phyloP scores from a whole-genome alignment of 2,329 filamentous ascomycete genomes.

The Venturia asperata region DNA sequence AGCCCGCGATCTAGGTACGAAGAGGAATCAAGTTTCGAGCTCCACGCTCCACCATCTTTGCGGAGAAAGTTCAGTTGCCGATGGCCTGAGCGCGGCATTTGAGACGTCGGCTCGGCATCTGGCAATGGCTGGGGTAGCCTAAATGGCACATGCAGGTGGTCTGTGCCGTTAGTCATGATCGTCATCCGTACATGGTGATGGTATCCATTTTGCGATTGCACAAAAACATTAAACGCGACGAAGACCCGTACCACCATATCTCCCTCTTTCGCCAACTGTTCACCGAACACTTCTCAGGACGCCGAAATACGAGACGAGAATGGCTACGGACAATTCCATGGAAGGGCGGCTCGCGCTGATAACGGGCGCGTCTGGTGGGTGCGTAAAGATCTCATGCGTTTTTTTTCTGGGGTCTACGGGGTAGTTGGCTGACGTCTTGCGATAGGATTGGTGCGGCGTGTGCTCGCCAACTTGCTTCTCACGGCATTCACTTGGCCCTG shows the following conservation, averaged over 20 bases:
- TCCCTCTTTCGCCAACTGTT: no score
- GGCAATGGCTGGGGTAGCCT: no score
- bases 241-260: not conserved
- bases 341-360: constrained; percentile 50
- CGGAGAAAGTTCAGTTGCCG: not conserved
- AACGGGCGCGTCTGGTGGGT: constrained; percentile 57
- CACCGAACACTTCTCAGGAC: not conserved
- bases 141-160: no score
- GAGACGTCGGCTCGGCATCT: not conserved
- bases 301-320: not conserved
- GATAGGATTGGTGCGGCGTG: constrained; percentile 54
- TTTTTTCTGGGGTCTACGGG: not conserved
- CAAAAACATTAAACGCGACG: no score
- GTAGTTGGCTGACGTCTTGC: not conserved
- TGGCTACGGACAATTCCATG: not conserved
- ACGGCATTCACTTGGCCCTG: constrained; percentile 50
- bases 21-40: not conserved
- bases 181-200: not conserved
- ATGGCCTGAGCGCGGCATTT: not conserved
- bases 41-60: not conserved
- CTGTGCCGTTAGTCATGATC: not conserved
- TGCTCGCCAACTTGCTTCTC: constrained; percentile 47
- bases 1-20: no score
- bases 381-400: constrained; percentile 23
- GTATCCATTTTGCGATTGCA: not conserved